Evolutionary conservation across 441 rosid species (phyloP).

Genomic region (Arabidopsis hybrid): DNA sequence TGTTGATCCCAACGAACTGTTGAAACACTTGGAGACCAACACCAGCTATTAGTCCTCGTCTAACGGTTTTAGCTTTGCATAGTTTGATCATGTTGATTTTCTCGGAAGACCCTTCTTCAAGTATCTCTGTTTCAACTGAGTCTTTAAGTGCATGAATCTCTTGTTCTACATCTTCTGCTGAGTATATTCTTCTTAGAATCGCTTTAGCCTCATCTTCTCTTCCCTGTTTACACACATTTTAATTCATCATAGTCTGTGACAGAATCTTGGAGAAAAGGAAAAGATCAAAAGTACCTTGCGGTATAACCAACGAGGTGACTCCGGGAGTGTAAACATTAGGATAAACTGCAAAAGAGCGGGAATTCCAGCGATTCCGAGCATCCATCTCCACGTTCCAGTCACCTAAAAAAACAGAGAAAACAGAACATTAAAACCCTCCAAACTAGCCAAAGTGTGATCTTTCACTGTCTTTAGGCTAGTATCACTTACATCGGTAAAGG

Average conservation of each 20-base stretch:
- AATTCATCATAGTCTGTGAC: neutral
- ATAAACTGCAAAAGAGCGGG: slow-evolving; percentile 78
- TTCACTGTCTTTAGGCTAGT: neutral
- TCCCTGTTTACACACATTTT: slow-evolving; percentile 50
- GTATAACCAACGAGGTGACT: slow-evolving; percentile 86
- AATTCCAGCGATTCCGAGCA: slow-evolving; percentile 85
- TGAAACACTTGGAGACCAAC: slow-evolving; percentile 82
- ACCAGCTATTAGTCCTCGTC: slow-evolving; percentile 82
- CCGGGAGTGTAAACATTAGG: slow-evolving; percentile 74
- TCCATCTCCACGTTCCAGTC: slow-evolving; percentile 89
- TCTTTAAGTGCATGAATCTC: slow-evolving; percentile 68
- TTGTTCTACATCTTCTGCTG: slow-evolving; percentile 55
- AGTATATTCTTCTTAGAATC: slow-evolving; percentile 63
- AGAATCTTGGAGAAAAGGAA: neutral
- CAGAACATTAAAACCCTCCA: neutral
- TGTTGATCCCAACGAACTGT: slow-evolving; percentile 89
- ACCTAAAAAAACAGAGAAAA: slow-evolving; percentile 47
- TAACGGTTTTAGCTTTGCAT: slow-evolving; percentile 59
- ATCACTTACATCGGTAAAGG: slow-evolving; percentile 63
- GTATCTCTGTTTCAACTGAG: slow-evolving; percentile 62
- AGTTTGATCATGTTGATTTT: slow-evolving; percentile 60
- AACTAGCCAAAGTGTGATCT: neutral
- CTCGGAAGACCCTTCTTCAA: slow-evolving; percentile 58
- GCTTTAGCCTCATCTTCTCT: slow-evolving; percentile 70
- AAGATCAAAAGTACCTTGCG: slow-evolving; percentile 51